These are phyloP conservation scores for bread wheat (Triticum aestivum) DNA, from an alignment of 176 grass and related monocot genomes.

Conservation along the genomic window DNA sequence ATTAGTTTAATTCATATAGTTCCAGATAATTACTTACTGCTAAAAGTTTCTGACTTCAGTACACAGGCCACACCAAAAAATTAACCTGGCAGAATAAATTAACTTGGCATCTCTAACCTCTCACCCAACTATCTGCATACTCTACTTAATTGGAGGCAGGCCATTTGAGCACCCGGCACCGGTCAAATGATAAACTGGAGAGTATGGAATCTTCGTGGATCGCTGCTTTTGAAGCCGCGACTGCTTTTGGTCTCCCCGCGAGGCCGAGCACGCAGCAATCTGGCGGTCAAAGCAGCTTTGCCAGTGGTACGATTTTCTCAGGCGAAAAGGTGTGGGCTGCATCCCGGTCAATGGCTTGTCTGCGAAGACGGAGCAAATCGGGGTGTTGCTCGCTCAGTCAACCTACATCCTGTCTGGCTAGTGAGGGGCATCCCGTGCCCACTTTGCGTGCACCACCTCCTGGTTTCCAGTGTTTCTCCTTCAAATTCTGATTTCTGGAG, in stretches of 20 bases:
- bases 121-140: too few species aligned
- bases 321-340: background rate
- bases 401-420: conserved; percentile 32
- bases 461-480: background rate
- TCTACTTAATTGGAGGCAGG: background rate
- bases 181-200: background rate
- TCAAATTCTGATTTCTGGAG: too few species aligned
- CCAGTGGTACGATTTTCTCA: background rate
- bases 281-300: background rate
- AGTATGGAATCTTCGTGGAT: background rate
- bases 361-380: background rate
- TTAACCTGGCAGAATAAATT: too few species aligned
- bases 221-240: background rate
- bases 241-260: background rate
- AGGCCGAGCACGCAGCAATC: background rate
- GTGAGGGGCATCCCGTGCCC: conserved; percentile 16
- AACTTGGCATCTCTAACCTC: too few species aligned
- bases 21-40: too few species aligned
- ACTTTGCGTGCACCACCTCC: background rate
- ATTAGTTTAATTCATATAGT: too few species aligned
- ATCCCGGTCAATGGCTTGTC: background rate
- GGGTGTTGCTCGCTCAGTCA: conserved; percentile 1
- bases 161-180: background rate
- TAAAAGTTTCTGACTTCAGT: too few species aligned
- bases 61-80: too few species aligned